phyloP scores from a whole-genome alignment of 345 rosid genomes.

The Moringa oleifera region DNA sequence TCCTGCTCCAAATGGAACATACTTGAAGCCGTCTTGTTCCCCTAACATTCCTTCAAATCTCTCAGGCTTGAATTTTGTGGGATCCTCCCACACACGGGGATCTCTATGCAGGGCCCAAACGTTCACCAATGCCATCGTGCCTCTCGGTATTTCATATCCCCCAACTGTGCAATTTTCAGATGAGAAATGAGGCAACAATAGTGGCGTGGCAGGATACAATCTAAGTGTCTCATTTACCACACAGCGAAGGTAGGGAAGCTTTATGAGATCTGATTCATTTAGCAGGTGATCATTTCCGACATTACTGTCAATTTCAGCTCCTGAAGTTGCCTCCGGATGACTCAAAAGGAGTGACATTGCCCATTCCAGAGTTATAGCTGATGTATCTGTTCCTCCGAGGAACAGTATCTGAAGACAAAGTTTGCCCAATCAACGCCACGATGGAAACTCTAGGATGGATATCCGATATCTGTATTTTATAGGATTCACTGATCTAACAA shows the following conservation, averaged over 20 bases:
- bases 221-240: slow-evolving; percentile 53
- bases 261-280: slow-evolving; percentile 42
- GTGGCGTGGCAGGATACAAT: slow-evolving; percentile 49
- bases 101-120: slow-evolving; percentile 58
- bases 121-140: slow-evolving; percentile 39
- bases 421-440: not conserved
- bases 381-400: slow-evolving; percentile 50
- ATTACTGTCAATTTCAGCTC: slow-evolving; percentile 34
- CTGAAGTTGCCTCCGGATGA: slow-evolving; percentile 41
- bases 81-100: slow-evolving; percentile 43
- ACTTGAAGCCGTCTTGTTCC: slow-evolving; percentile 30
- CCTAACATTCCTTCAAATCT: slow-evolving; percentile 35
- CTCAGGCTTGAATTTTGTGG: slow-evolving; percentile 45
- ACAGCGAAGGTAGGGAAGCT: slow-evolving; percentile 53
- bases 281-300: slow-evolving; percentile 31
- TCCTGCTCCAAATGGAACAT: slow-evolving; percentile 59
- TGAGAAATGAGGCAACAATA: slow-evolving; percentile 47
- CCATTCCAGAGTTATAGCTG: slow-evolving; percentile 46
- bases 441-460: not conserved
- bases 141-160: slow-evolving; percentile 37
- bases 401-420: slow-evolving; percentile 38
- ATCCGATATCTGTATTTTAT: too few species aligned
- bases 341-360: slow-evolving; percentile 48
- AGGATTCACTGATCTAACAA: too few species aligned
- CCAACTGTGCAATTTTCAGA: slow-evolving; percentile 37